Evolutionary conservation across 371 early-diverging fungal species (phyloP).

Genomic region (Nosema muscidifuracis): DNA sequence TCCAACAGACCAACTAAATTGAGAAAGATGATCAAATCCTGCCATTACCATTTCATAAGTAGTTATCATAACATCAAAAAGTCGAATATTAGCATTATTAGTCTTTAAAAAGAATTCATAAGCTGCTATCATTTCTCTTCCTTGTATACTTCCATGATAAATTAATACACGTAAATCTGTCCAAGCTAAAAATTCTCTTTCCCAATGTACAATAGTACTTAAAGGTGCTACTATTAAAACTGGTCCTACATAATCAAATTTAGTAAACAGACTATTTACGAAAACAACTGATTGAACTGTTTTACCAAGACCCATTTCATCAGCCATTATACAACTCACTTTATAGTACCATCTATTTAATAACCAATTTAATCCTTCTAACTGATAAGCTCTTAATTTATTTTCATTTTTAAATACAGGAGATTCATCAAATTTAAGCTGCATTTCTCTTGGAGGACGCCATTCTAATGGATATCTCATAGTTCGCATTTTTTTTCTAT

Average conservation of each 20-base stretch:
- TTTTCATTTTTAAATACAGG: conserved; percentile 49
- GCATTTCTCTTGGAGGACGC: conserved; percentile 58
- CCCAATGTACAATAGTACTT: conserved; percentile 92
- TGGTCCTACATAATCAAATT: conserved; percentile 71
- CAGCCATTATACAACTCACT: conserved; percentile 92
- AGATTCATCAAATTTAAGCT: conserved; percentile 46
- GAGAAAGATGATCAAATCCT: conserved; percentile 74
- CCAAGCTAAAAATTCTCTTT: conserved; percentile 81
- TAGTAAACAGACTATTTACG: conserved; percentile 74
- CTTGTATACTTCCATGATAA: conserved; percentile 77
- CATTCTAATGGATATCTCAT: conserved; percentile 53
- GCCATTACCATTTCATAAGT: conserved; percentile 90
- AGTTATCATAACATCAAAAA: conserved; percentile 87
- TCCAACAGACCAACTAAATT: conserved; percentile 80
- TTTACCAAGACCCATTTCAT: conserved; percentile 98
- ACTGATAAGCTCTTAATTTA: conserved; percentile 81
- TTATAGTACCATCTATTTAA: conserved; percentile 87
- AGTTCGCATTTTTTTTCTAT: conserved; percentile 42
- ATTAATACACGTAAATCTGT: conserved; percentile 79
- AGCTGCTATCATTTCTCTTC: conserved; percentile 70
- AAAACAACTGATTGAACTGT: conserved; percentile 93
- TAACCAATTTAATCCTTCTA: conserved; percentile 94
- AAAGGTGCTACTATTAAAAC: conserved; percentile 91
- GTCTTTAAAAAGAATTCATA: conserved; percentile 68
- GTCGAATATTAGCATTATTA: conserved; percentile 67